These are phyloP conservation scores for Pogostemon cablin DNA, from an alignment of 257 asterid genomes.

Conservation along the genomic window DNA sequence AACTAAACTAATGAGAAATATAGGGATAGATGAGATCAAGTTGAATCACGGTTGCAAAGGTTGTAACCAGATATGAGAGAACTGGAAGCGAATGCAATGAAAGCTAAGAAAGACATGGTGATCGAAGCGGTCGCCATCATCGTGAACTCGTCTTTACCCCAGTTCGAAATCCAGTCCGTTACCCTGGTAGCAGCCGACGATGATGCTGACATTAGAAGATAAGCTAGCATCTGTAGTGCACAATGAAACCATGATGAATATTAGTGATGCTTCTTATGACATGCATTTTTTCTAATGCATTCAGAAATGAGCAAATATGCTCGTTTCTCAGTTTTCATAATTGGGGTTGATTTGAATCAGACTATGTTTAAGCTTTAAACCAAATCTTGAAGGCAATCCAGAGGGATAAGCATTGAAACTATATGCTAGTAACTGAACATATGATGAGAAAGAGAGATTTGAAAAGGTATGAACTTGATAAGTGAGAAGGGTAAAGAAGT, in stretches of 20 bases:
- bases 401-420: no score
- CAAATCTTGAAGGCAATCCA: no score
- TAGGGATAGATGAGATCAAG: slow-evolving; percentile 28
- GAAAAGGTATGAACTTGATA: no score
- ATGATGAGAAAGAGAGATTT: no score
- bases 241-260: neutral
- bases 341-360: no score
- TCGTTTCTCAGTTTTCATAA: no score
- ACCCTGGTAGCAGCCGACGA: slow-evolving; percentile 88
- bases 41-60: slow-evolving; percentile 56
- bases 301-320: no score
- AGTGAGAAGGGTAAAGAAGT: no score
- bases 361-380: no score
- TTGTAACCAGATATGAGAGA: slow-evolving; percentile 68
- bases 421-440: no score
- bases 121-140: slow-evolving; percentile 78
- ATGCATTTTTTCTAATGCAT: no score
- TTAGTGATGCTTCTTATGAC: no score
- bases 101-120: slow-evolving; percentile 75
- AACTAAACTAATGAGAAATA: neutral
- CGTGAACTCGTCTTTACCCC: slow-evolving; percentile 88
- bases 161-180: slow-evolving; percentile 73
- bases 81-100: slow-evolving; percentile 68
- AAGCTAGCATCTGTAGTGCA: slow-evolving; percentile 69
- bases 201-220: slow-evolving; percentile 84